Conservation (phyloP, 2,329 filamentous ascomycete genomes). For the Aurifilum marmelostoma region DNA sequence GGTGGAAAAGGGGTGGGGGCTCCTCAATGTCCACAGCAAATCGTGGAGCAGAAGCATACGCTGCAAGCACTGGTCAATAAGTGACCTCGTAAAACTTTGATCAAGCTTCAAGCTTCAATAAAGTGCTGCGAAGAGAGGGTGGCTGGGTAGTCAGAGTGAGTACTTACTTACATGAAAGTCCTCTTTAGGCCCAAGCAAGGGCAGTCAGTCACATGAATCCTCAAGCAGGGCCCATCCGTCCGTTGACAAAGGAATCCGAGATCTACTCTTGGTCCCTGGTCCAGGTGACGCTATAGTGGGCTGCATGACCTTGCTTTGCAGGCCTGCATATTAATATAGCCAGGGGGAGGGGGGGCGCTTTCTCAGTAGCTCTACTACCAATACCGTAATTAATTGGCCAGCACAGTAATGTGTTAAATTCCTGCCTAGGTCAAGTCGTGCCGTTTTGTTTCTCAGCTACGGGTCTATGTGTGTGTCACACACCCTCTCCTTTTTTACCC, state of each 20-base stretch:
- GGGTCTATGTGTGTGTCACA: background rate
- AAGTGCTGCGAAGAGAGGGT: too few relatives aligned
- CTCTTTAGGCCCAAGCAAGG: too few relatives aligned
- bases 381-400: background rate
- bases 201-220: slow-evolving; percentile 1
- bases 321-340: background rate
- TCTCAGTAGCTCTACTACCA: background rate
- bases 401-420: background rate
- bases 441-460: background rate
- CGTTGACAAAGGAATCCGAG: too few relatives aligned
- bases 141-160: too few relatives aligned
- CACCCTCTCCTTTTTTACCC: background rate
- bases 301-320: background rate
- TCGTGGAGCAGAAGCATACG: background rate
- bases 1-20: background rate
- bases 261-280: background rate
- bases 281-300: background rate
- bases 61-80: background rate
- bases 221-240: background rate
- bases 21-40: too few relatives aligned
- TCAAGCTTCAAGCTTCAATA: too few relatives aligned
- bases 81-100: background rate
- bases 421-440: background rate
- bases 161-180: too few relatives aligned
- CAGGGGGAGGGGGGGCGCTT: too few relatives aligned